A percentile compares a stretch with the other conserved stretches of the same genome.
phyloP scores from a whole-genome alignment of 495 filamentous ascomycete genomes.

The Pyronema domesticum region DNA sequence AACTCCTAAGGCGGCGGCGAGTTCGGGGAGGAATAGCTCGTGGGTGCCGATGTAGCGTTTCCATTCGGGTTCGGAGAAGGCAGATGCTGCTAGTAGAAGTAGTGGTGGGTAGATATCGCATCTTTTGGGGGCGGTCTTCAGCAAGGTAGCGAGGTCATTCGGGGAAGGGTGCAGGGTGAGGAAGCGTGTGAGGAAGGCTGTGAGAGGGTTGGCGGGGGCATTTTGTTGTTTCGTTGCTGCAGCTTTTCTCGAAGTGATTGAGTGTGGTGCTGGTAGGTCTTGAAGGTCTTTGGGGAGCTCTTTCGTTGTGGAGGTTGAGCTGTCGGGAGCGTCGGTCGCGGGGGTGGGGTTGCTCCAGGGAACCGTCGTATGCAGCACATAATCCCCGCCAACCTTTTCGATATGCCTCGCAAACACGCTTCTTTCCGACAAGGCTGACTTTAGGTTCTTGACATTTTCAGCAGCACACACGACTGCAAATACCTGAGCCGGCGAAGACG shows the following conservation, averaged over 20 bases:
- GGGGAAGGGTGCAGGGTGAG: constrained; percentile 3
- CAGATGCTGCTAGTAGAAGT: constrained; percentile 8
- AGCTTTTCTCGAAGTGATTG: not conserved
- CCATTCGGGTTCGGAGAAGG: constrained; percentile 10
- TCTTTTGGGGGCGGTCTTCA: constrained; percentile 20
- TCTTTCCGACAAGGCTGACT: constrained; percentile 1
- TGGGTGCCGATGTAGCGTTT: constrained; percentile 9
- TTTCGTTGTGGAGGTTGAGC: not conserved
- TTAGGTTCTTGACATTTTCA: constrained; percentile 1
- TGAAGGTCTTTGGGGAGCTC: not conserved
- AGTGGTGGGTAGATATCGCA: constrained; percentile 15
- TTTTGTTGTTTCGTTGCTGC: not conserved
- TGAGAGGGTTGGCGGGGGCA: constrained; percentile 4
- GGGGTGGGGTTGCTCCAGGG: not conserved
- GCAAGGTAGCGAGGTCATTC: constrained; percentile 1
- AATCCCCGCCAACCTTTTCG: not conserved
- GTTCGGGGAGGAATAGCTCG: constrained; percentile 2
- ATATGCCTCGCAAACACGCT: not conserved
- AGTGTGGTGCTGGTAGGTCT: not conserved
- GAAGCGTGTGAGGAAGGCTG: constrained; percentile 6
- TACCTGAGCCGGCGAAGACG: not conserved
- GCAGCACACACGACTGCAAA: not conserved
- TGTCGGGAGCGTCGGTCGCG: not conserved
- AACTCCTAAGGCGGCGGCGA: constrained; percentile 17
- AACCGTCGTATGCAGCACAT: not conserved